phyloP scores from a whole-genome alignment of 768 basidiomycete species.

The Tulasnella sp. region DNA sequence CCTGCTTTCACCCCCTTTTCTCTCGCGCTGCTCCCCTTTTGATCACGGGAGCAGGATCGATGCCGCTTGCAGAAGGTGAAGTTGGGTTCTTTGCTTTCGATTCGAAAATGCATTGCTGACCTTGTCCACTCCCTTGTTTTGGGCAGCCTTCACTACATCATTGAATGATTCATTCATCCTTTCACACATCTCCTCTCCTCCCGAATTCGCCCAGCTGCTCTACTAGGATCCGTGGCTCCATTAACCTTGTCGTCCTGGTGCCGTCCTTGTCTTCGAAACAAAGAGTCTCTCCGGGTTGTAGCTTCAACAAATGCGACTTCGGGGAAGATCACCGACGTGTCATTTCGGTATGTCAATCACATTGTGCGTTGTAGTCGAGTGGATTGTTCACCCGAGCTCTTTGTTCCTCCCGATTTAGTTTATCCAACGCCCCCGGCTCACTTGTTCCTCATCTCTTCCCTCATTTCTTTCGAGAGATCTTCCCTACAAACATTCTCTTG shows the following conservation, averaged over 20 bases:
- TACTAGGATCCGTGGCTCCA: not conserved
- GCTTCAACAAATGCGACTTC: not conserved
- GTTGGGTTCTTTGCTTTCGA: not conserved
- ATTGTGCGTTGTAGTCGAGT: not conserved
- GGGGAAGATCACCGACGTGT: not conserved
- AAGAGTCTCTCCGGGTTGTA: not conserved
- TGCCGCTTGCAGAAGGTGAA: not conserved
- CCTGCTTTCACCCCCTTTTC: not conserved
- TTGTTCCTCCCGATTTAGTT: not conserved
- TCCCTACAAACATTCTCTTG: not conserved
- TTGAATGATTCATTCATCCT: not conserved
- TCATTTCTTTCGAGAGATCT: not conserved
- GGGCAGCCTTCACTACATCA: not conserved
- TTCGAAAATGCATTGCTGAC: not conserved
- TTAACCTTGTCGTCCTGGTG: not conserved
- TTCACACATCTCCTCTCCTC: not conserved
- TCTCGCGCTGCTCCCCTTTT: not conserved
- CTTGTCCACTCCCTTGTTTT: not conserved
- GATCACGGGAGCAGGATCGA: not conserved
- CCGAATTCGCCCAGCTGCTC: not conserved
- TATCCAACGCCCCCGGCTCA: not conserved
- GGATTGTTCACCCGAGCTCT: not conserved
- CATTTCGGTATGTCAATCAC: not conserved
- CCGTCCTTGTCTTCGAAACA: not conserved
- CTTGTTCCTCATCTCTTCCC: not conserved